Conservation (phyloP, 2,329 filamentous ascomycete genomes). For the Trichoderma oligosporum region DNA sequence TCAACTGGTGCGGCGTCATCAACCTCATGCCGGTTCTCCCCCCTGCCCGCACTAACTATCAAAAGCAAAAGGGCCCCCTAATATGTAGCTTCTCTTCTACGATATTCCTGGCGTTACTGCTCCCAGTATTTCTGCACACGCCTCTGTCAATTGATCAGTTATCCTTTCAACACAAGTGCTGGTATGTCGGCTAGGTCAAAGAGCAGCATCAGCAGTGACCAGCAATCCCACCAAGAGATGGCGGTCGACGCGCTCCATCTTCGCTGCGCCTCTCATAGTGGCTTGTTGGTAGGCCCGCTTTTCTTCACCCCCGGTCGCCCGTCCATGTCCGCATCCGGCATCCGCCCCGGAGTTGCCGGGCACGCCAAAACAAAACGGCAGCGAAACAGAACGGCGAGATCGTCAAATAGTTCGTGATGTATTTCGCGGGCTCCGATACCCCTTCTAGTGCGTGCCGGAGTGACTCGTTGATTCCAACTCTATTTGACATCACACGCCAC, state of each 20-base stretch:
- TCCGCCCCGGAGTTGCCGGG: conserved; percentile 19
- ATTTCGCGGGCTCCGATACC: conserved; percentile 8
- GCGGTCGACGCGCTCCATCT: conserved; percentile 10
- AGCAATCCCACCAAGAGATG: not conserved
- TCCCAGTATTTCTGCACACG: conserved; percentile 1
- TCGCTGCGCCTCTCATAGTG: conserved; percentile 19
- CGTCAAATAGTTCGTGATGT: conserved; percentile 2
- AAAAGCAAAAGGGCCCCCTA: not conserved
- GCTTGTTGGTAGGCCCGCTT: conserved; percentile 15
- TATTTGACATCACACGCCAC: not conserved
- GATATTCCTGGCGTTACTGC: not conserved
- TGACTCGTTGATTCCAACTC: conserved; percentile 12
- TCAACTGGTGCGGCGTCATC: conserved; percentile 11
- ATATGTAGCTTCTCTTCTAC: not conserved
- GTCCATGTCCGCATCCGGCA: conserved; percentile 19
- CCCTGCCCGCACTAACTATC: not conserved
- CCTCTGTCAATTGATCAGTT: not conserved
- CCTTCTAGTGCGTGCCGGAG: not conserved
- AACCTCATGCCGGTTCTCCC: not conserved
- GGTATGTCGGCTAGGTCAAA: not conserved
- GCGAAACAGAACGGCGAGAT: conserved; percentile 15
- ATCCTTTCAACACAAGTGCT: not conserved
- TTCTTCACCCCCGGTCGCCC: conserved; percentile 15
- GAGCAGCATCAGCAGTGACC: conserved; percentile 12
- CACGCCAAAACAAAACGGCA: conserved; percentile 12